phyloP scores from a whole-genome alignment of 2,329 filamentous ascomycete species.

The Stemphylium vesicarium region DNA sequence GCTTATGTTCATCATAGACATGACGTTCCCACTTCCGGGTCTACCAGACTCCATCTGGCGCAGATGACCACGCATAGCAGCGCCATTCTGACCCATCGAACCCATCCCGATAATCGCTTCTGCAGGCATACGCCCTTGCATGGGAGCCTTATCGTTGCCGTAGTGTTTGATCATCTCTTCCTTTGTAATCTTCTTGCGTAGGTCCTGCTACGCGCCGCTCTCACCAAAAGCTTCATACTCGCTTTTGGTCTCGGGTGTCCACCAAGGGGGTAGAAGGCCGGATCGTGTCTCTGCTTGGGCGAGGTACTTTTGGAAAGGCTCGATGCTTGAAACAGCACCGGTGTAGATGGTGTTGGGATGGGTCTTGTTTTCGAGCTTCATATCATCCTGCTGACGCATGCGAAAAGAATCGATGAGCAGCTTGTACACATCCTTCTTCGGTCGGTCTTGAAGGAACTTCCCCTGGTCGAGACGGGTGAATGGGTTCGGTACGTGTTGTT shows the following conservation, averaged over 20 bases:
- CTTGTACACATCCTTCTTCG: conserved; percentile 34
- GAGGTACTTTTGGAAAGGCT: conserved; percentile 30
- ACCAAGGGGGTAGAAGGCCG: conserved; percentile 33
- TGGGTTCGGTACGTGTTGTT: too few relatives aligned
- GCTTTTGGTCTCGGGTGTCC: conserved; percentile 23
- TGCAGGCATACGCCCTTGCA: conserved; percentile 38
- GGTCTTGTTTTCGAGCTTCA: conserved; percentile 20
- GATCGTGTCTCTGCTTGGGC: conserved; percentile 1
- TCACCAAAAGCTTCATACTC: conserved; percentile 29
- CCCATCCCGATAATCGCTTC: conserved; percentile 26
- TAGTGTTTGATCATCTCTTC: conserved; percentile 30
- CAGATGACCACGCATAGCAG: conserved; percentile 25
- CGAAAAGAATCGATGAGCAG: conserved; percentile 42
- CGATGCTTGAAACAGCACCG: conserved; percentile 21
- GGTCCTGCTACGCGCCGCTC: conserved; percentile 23
- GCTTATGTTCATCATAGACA: conserved; percentile 15
- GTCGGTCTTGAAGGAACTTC: conserved; percentile 35
- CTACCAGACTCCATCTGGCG: conserved; percentile 24
- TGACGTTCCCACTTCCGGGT: not conserved
- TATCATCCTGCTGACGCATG: conserved; percentile 31
- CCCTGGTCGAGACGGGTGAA: conserved; percentile 9
- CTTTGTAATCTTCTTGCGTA: conserved; percentile 22
- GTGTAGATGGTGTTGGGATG: conserved; percentile 24
- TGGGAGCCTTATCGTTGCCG: conserved; percentile 26
- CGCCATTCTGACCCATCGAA: conserved; percentile 22